Conservation (phyloP, 805 yeast genomes). For the Cyberlindnera galapagoensis region DNA sequence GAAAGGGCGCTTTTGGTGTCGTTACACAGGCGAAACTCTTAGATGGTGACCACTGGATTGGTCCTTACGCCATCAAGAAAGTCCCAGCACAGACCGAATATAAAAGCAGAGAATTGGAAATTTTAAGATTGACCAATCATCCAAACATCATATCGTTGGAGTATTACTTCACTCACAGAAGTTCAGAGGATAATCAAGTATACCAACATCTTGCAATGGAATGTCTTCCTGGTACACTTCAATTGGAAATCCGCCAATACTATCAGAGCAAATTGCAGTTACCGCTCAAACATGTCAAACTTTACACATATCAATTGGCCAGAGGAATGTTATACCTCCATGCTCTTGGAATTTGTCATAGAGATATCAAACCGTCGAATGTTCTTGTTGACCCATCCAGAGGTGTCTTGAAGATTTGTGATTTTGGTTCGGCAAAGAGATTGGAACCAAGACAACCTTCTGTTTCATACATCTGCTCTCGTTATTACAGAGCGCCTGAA, state of each 20-base stretch:
- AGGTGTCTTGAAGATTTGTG: slow-evolving; percentile 69
- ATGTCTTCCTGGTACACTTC: slow-evolving; percentile 76
- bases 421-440: slow-evolving; percentile 80
- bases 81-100: slow-evolving; percentile 87
- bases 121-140: slow-evolving; percentile 66
- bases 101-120: slow-evolving; percentile 74
- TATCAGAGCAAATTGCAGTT: slow-evolving; percentile 53
- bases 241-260: slow-evolving; percentile 66
- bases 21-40: slow-evolving; percentile 66
- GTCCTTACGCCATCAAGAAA: slow-evolving; percentile 79
- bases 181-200: slow-evolving; percentile 54
- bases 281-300: slow-evolving; percentile 68
- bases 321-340: slow-evolving; percentile 80
- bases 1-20: slow-evolving; percentile 85
- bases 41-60: slow-evolving; percentile 47
- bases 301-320: slow-evolving; percentile 73
- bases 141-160: slow-evolving; percentile 71
- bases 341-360: slow-evolving; percentile 72
- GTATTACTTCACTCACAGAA: slow-evolving; percentile 64
- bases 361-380: slow-evolving; percentile 82
- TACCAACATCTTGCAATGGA: slow-evolving; percentile 86
- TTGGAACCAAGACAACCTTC: slow-evolving; percentile 78
- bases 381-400: slow-evolving; percentile 67
- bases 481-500: slow-evolving; percentile 96
- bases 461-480: slow-evolving; percentile 90